Conservation (phyloP, 257 asterid species). For the Buddleja alternifolia region DNA sequence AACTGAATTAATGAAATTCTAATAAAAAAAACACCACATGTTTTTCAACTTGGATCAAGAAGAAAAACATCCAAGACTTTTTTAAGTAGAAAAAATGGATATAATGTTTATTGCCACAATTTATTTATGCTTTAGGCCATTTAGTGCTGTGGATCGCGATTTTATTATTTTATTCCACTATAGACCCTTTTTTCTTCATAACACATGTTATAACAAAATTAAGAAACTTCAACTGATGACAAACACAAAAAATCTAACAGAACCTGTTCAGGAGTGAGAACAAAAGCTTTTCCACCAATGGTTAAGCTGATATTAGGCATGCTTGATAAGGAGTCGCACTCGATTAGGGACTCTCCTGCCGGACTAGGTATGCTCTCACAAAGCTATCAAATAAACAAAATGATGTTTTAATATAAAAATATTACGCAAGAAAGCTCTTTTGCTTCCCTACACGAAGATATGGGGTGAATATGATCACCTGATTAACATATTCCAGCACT, state of each 20-base stretch:
- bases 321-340: slow-evolving; percentile 58
- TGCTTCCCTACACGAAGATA: slow-evolving; percentile 15
- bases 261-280: slow-evolving; percentile 90
- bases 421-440: not conserved
- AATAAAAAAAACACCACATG: too few species aligned
- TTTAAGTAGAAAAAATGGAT: too few species aligned
- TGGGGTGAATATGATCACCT: slow-evolving; percentile 48
- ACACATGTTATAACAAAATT: not conserved
- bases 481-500: slow-evolving; percentile 72
- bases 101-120: too few species aligned
- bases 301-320: slow-evolving; percentile 77
- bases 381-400: slow-evolving; percentile 54
- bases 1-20: too few species aligned
- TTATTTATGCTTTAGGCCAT: too few species aligned
- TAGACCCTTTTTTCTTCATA: not conserved
- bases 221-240: not conserved
- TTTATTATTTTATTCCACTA: too few species aligned
- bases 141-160: too few species aligned
- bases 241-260: not conserved
- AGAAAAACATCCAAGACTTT: too few species aligned
- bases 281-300: slow-evolving; percentile 58
- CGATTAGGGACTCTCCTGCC: slow-evolving; percentile 71
- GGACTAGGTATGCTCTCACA: slow-evolving; percentile 91
- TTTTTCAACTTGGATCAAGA: too few species aligned
- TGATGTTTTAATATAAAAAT: not conserved